A percentile compares a stretch with the other conserved stretches of the same genome.
Conservation (phyloP, 768 basidiomycete genomes). For the Boletus pseudopeckii region DNA sequence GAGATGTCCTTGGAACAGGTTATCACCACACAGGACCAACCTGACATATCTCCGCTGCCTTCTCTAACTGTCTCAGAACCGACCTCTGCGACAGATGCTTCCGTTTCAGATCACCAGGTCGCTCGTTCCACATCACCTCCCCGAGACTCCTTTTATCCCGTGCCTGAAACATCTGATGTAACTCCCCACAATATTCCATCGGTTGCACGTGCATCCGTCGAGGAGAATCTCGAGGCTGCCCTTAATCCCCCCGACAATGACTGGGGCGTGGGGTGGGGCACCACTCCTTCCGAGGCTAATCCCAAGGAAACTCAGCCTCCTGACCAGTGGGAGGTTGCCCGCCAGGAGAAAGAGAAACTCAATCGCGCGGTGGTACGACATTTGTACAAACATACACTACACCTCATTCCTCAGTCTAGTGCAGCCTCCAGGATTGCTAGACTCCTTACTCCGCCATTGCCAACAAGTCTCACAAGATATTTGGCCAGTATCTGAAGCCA, state of each 20-base stretch:
- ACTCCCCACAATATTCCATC: slow-evolving; percentile 41
- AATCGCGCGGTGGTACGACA: slow-evolving; percentile 62
- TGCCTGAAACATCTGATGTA: slow-evolving; percentile 30
- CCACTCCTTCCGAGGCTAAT: slow-evolving; percentile 12
- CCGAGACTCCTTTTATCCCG: not conserved
- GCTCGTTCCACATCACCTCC: not conserved
- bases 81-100: not conserved
- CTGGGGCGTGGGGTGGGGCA: slow-evolving; percentile 45
- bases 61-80: not conserved
- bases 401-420: slow-evolving; percentile 17
- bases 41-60: not conserved
- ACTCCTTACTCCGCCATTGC: slow-evolving; percentile 52
- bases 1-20: slow-evolving; percentile 1
- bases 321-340: slow-evolving; percentile 71
- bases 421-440: slow-evolving; percentile 69
- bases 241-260: slow-evolving; percentile 14
- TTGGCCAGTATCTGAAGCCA: slow-evolving; percentile 41
- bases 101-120: not conserved
- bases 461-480: slow-evolving; percentile 49
- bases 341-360: slow-evolving; percentile 52
- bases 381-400: slow-evolving; percentile 12
- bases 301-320: slow-evolving; percentile 24
- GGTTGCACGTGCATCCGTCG: not conserved
- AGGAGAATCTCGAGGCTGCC: not conserved
- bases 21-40: not conserved